Evolutionary conservation across 1,139 yeast species (phyloP).

Genomic region (Candida sojae): DNA sequence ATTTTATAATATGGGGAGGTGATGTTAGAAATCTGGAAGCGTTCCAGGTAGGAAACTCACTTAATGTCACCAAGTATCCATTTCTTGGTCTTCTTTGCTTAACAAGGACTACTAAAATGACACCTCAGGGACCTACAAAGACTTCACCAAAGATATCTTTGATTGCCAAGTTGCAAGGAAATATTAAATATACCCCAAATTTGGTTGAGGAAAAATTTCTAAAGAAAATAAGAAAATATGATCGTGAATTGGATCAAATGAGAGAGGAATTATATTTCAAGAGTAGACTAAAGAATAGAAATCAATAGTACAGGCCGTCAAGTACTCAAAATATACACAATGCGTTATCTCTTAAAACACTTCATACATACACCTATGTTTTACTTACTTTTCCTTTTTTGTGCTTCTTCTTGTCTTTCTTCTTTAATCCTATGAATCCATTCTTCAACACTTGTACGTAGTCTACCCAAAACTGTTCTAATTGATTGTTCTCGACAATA

Average conservation of each 20-base stretch:
- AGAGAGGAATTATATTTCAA: constrained; percentile 48
- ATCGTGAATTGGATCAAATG: constrained; percentile 59
- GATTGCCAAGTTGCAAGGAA: constrained; percentile 60
- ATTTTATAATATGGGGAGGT: constrained; percentile 83
- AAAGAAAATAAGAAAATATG: constrained; percentile 54
- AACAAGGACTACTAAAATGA: constrained; percentile 56
- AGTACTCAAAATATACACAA: not conserved
- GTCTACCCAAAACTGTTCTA: constrained; percentile 70
- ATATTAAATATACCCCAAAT: constrained; percentile 14
- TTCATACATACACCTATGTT: not conserved
- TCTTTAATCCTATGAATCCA: constrained; percentile 56
- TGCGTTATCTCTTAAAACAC: too few species aligned
- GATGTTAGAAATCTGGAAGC: constrained; percentile 80
- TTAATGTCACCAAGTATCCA: constrained; percentile 77
- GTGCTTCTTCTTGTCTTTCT: constrained; percentile 54
- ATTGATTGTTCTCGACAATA: constrained; percentile 54
- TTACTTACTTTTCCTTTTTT: constrained; percentile 22
- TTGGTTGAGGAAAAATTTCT: constrained; percentile 41
- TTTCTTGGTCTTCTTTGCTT: constrained; percentile 69
- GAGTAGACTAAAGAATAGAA: not conserved
- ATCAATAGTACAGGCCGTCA: not conserved
- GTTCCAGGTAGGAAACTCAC: constrained; percentile 76
- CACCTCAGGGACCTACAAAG: constrained; percentile 59
- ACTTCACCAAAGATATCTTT: constrained; percentile 59
- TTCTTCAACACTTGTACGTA: constrained; percentile 64